phyloP scores from a whole-genome alignment of 352 stramenopile species.

The Phytophthora multivora region DNA sequence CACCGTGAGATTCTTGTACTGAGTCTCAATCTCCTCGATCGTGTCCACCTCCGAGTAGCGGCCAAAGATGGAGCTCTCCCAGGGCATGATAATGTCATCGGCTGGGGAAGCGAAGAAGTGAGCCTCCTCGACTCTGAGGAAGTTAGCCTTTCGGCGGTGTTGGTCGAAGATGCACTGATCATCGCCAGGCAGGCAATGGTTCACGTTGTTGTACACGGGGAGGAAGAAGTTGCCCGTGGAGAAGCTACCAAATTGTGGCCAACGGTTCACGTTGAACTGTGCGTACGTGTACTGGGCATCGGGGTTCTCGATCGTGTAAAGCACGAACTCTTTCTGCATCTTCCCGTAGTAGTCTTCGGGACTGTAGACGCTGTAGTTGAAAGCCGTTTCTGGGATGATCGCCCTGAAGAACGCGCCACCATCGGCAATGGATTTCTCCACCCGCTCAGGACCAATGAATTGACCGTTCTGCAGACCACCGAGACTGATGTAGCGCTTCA shows the following conservation, averaged over 20 bases:
- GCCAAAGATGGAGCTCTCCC: constrained; percentile 4
- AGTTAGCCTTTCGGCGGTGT: constrained; percentile 29
- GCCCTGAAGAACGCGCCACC: constrained; percentile 6
- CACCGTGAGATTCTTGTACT: constrained; percentile 29
- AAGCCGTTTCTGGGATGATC: constrained; percentile 16
- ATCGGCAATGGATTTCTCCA: constrained; percentile 15
- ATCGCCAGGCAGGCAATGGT: constrained; percentile 3
- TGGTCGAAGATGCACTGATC: constrained; percentile 8
- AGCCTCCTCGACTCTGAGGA: constrained; percentile 28
- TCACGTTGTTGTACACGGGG: constrained; percentile 36
- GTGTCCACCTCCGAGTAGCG: constrained; percentile 1
- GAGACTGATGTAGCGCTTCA: constrained; percentile 17
- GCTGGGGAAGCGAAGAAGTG: constrained; percentile 49
- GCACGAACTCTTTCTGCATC: constrained; percentile 34
- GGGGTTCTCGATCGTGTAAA: constrained; percentile 16
- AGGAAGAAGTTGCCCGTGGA: constrained; percentile 27
- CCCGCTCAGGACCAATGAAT: constrained; percentile 10
- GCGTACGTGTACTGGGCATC: constrained; percentile 29
- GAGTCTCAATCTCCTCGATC: constrained; percentile 22
- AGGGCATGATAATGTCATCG: constrained; percentile 31
- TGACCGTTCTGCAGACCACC: constrained; percentile 10
- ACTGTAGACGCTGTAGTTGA: constrained; percentile 38
- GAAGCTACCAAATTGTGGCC: constrained; percentile 24
- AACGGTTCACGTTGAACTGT: constrained; percentile 32
- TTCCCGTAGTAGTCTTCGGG: constrained; percentile 30